Evolutionary conservation across 352 stramenopile genomes (phyloP).

Genomic region (Peronospora destructor): DNA sequence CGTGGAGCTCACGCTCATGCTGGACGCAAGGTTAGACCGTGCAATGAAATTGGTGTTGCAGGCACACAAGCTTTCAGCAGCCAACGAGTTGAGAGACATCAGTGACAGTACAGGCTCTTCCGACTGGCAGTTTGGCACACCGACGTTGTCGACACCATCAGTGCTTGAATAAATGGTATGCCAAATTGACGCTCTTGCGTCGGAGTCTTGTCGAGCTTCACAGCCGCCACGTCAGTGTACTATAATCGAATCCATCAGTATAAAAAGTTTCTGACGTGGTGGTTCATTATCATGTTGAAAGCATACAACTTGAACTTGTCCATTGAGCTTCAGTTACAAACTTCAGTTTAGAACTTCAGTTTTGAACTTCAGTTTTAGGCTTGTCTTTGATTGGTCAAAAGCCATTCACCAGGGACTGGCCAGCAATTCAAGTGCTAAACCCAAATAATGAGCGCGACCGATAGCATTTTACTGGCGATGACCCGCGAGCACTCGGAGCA

Average conservation of each 20-base stretch:
- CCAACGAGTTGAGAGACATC: conserved; percentile 19
- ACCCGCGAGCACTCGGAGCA: conserved; percentile 48
- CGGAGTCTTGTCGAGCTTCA: too few species aligned
- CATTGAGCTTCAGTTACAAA: conserved; percentile 6
- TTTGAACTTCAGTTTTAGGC: conserved; percentile 4
- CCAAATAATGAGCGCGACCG: conserved; percentile 32
- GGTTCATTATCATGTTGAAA: too few species aligned
- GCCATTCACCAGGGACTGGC: too few species aligned
- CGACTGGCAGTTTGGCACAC: conserved; percentile 24
- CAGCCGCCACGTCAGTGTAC: conserved; percentile 15
- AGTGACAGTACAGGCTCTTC: conserved; percentile 16
- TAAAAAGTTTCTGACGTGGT: too few species aligned
- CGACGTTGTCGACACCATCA: conserved; percentile 13
- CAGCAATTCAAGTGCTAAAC: too few species aligned
- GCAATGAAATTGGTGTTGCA: conserved; percentile 25
- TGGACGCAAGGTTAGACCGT: conserved; percentile 69
- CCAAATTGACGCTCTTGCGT: conserved; percentile 19
- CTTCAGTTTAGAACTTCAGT: too few species aligned
- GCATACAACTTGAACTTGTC: too few species aligned
- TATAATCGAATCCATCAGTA: conserved; percentile 23
- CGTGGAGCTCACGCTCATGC: conserved; percentile 55
- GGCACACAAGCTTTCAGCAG: conserved; percentile 16
- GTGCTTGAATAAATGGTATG: conserved; percentile 14
- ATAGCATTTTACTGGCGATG: conserved; percentile 49
- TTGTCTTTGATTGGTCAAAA: conserved; percentile 9